Evolutionary conservation across 1,139 yeast species (phyloP).

Genomic region (Debaryomyces fabryi): DNA sequence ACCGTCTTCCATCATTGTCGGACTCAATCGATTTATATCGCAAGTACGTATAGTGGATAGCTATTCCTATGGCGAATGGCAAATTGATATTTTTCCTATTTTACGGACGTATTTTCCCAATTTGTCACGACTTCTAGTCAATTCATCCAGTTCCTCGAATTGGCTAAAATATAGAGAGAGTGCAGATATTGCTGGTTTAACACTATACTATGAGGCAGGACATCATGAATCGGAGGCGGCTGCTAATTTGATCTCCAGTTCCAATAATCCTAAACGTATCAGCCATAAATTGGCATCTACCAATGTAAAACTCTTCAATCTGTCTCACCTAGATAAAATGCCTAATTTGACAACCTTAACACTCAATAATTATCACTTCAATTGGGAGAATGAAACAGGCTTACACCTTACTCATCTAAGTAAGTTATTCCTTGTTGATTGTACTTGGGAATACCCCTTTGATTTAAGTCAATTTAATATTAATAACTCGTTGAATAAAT

Average conservation of each 20-base stretch:
- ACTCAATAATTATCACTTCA: constrained; percentile 35
- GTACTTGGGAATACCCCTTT: constrained; percentile 52
- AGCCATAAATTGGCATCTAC: constrained; percentile 13
- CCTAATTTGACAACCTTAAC: constrained; percentile 22
- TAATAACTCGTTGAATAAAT: constrained; percentile 22
- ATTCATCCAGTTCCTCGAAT: constrained; percentile 41
- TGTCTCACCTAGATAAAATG: constrained; percentile 35
- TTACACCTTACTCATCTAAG: neutral
- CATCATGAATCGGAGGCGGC: constrained; percentile 24
- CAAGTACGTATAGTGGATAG: constrained; percentile 35
- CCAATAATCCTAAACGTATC: constrained; percentile 24
- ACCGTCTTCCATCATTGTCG: constrained; percentile 10
- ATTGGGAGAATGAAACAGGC: constrained; percentile 29
- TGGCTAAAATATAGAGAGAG: constrained; percentile 44
- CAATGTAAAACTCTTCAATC: constrained; percentile 32
- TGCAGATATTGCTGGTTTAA: constrained; percentile 21
- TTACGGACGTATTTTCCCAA: constrained; percentile 25
- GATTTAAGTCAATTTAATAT: constrained; percentile 35
- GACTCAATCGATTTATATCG: constrained; percentile 11
- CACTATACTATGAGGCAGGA: constrained; percentile 29
- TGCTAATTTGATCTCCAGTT: constrained; percentile 8
- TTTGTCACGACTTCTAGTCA: constrained; percentile 28
- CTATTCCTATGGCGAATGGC: constrained; percentile 48
- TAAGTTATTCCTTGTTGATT: constrained; percentile 29
- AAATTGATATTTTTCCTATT: constrained; percentile 31